A percentile compares a stretch with the other conserved stretches of the same genome.
Evolutionary conservation across 208 protist species (phyloP).

Genomic region (Zelonia costaricensis): DNA sequence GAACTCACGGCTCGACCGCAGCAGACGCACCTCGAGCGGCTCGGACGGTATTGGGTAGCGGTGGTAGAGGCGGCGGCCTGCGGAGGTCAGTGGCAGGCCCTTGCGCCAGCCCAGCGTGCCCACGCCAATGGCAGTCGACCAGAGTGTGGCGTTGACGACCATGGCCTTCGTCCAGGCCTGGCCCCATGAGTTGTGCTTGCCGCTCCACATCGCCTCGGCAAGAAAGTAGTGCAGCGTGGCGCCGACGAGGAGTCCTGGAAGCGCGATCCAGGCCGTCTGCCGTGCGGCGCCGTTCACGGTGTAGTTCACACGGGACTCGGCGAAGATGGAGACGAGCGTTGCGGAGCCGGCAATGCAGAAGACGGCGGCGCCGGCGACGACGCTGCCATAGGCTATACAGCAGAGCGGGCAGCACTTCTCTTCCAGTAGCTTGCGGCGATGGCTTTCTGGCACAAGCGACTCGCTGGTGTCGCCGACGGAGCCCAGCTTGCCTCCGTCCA

Average conservation of each 20-base stretch:
- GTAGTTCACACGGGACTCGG: conserved; percentile 78
- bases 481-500: conserved; percentile 52
- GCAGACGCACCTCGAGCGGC: conserved; percentile 70
- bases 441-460: conserved; percentile 25
- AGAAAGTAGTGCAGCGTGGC: conserved; percentile 83
- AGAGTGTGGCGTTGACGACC: conserved; percentile 61
- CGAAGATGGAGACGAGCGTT: conserved; percentile 55
- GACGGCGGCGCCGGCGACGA: conserved; percentile 54
- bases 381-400: conserved; percentile 69
- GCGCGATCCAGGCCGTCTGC: conserved; percentile 67
- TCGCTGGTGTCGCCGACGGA: conserved; percentile 44
- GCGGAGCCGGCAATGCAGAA: conserved; percentile 44
- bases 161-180: conserved; percentile 87
- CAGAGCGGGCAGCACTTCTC: conserved; percentile 73
- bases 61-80: conserved; percentile 70
- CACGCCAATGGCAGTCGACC: conserved; percentile 47
- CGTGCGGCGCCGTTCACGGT: conserved; percentile 76
- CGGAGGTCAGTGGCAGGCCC: conserved; percentile 40
- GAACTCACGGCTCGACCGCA: conserved; percentile 59
- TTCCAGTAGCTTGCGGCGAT: conserved; percentile 21
- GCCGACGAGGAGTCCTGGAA: conserved; percentile 69
- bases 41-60: conserved; percentile 76
- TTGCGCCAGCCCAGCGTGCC: conserved; percentile 76
- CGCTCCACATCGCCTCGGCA: conserved; percentile 86
- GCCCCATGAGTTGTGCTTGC: conserved; percentile 78